A percentile compares a stretch with the other conserved stretches of the same genome.
Conservation (phyloP, 352 stramenopile genomes). For the Phytophthora sojae region DNA sequence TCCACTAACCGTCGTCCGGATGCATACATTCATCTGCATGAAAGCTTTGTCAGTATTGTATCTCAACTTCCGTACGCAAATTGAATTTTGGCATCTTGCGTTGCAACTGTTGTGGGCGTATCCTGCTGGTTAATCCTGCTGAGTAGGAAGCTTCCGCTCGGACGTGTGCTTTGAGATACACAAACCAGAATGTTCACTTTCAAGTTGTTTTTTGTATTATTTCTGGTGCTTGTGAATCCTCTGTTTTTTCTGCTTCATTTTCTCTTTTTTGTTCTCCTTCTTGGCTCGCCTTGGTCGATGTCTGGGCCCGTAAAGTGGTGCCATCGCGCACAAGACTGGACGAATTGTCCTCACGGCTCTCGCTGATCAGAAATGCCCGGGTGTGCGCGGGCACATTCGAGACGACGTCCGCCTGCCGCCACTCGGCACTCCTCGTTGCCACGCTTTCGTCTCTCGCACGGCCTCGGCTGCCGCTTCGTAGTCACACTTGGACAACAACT, state of each 20-base stretch:
- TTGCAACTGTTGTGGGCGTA: background rate
- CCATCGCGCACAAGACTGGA: no score
- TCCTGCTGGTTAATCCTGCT: background rate
- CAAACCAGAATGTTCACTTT: background rate
- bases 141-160: background rate
- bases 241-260: conserved; percentile 22
- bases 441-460: background rate
- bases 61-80: background rate
- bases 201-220: background rate
- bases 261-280: conserved; percentile 28
- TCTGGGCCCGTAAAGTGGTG: background rate
- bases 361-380: no score
- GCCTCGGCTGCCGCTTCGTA: background rate
- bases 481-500: conserved; percentile 12
- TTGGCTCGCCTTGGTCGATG: background rate
- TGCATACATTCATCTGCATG: no score
- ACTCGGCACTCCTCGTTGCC: background rate
- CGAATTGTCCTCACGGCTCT: background rate
- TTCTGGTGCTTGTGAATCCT: background rate
- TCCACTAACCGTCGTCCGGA: no score
- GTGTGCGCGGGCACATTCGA: no score
- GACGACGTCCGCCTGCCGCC: background rate
- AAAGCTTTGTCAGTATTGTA: no score
- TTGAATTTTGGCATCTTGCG: background rate
- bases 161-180: background rate